Evolutionary conservation across 2,329 filamentous ascomycete genomes (phyloP).

Genomic region (Colletotrichum tropicicola): DNA sequence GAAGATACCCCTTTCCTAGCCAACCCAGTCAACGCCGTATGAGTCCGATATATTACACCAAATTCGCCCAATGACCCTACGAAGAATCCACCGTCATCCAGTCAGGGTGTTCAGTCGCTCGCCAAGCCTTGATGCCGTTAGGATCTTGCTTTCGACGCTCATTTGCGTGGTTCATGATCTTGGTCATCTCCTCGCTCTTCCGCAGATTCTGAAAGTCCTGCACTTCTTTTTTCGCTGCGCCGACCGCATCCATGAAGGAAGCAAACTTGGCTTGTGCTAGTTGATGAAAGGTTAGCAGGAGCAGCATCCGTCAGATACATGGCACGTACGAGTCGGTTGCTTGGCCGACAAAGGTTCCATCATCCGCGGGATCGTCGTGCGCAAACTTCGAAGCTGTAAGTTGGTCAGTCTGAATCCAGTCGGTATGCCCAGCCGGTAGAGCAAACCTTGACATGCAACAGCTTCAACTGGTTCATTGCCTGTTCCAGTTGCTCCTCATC

Average conservation of each 20-base stretch:
- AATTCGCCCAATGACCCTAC: background rate
- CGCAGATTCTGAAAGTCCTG: conserved; percentile 59
- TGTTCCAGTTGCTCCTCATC: conserved; percentile 60
- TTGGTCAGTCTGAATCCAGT: conserved; percentile 12
- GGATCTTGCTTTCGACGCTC: conserved; percentile 64
- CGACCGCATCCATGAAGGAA: conserved; percentile 57
- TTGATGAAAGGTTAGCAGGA: conserved; percentile 19
- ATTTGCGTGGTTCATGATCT: conserved; percentile 60
- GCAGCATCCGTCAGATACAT: background rate
- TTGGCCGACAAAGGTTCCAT: conserved; percentile 60
- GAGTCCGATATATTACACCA: too few relatives aligned
- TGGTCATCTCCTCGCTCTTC: conserved; percentile 54
- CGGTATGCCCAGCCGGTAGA: background rate
- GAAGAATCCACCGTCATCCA: conserved; percentile 48
- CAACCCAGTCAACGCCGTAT: background rate
- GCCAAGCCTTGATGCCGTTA: conserved; percentile 67
- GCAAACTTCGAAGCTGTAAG: conserved; percentile 54
- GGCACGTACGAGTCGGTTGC: conserved; percentile 58
- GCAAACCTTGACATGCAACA: conserved; percentile 63
- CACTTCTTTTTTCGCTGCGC: conserved; percentile 58
- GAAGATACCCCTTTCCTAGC: background rate
- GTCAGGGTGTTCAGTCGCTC: conserved; percentile 65
- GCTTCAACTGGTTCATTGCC: conserved; percentile 59
- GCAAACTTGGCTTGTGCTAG: conserved; percentile 60
- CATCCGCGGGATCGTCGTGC: conserved; percentile 59